phyloP scores from a whole-genome alignment of 2,329 filamentous ascomycete species.

The Botryotinia globosa region DNA sequence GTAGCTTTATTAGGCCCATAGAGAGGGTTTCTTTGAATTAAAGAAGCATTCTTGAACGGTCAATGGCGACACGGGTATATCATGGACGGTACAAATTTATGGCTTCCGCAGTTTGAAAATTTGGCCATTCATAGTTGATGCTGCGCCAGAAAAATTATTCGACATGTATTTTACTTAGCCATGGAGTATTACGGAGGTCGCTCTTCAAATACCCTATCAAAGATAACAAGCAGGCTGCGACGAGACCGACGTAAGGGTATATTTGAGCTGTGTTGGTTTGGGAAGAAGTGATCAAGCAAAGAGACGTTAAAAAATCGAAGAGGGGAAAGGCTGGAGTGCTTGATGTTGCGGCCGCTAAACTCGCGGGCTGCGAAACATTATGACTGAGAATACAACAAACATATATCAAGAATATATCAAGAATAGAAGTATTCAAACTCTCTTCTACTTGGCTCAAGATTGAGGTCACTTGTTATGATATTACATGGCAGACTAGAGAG shows the following conservation, averaged over 20 bases:
- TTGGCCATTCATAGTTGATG: neutral
- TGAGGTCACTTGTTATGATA: neutral
- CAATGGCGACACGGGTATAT: neutral
- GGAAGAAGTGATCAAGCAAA: neutral
- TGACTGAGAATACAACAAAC: neutral
- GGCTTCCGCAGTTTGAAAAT: neutral
- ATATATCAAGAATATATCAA: neutral
- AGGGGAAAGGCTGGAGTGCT: neutral
- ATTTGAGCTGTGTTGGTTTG: neutral
- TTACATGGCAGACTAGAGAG: neutral
- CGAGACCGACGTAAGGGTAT: neutral
- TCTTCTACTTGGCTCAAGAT: neutral
- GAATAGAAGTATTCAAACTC: neutral
- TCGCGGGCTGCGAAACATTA: neutral
- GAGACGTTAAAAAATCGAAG: neutral
- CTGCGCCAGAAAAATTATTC: neutral
- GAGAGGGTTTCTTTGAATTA: neutral
- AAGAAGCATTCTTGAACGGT: neutral
- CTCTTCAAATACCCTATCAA: neutral
- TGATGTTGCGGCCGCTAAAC: neutral
- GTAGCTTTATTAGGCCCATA: neutral
- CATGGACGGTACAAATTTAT: neutral
- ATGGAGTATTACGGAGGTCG: neutral
- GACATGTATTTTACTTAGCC: neutral
- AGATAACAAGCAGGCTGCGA: neutral